Conservation (phyloP, 495 filamentous ascomycete species). For the Aspergillus nidulans region DNA sequence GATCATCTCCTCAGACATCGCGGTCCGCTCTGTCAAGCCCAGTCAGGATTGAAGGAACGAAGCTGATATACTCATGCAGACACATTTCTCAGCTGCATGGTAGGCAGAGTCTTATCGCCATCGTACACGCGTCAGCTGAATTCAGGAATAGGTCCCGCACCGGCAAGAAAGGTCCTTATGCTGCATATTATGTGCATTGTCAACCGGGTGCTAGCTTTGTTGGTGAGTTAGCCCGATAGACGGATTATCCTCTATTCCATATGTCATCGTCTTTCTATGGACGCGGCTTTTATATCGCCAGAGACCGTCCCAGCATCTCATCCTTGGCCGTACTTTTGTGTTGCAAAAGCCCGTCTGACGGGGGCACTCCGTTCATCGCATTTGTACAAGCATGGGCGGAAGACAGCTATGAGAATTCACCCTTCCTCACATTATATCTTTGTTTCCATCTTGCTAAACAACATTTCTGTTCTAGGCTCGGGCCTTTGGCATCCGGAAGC, state of each 20-base stretch:
- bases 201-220: slow-evolving; percentile 57
- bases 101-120: slow-evolving; percentile 25
- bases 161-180: slow-evolving; percentile 80
- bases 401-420: not conserved
- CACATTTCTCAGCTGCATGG: slow-evolving; percentile 81
- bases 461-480: slow-evolving; percentile 48
- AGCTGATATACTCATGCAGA: slow-evolving; percentile 40
- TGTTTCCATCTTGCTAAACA: not conserved
- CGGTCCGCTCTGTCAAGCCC: not conserved
- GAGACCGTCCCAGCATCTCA: not conserved
- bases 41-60: not conserved
- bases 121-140: slow-evolving; percentile 22
- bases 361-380: not conserved
- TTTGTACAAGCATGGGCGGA: not conserved
- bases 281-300: not conserved
- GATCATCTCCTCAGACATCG: slow-evolving; percentile 13
- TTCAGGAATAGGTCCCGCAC: slow-evolving; percentile 59
- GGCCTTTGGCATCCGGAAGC: slow-evolving; percentile 75
- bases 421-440: not conserved
- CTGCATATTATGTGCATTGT: slow-evolving; percentile 73
- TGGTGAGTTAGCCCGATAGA: slow-evolving; percentile 41
- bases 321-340: not conserved
- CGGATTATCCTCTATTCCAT: not conserved
- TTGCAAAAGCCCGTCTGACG: not conserved
- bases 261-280: not conserved